Evolutionary conservation across 768 basidiomycete genomes (phyloP).

Genomic region (Pleurotus tuoliensis): DNA sequence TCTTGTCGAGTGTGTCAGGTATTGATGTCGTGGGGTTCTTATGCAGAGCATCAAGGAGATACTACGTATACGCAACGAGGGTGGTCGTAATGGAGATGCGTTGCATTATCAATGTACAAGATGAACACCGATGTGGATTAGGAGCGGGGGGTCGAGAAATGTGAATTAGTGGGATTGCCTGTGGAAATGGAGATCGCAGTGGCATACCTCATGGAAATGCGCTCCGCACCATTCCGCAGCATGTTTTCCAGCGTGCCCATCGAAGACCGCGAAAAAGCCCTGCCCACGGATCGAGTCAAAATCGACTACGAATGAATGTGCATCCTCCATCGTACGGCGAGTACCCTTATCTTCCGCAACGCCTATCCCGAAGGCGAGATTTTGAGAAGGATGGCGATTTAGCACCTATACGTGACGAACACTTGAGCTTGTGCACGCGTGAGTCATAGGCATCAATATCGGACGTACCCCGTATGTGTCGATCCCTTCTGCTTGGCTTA

Average conservation of each 20-base stretch:
- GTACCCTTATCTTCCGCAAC: slow-evolving; percentile 84
- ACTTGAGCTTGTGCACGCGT: slow-evolving; percentile 1
- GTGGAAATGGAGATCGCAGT: background rate
- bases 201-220: slow-evolving; percentile 83
- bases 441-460: background rate
- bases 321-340: slow-evolving; percentile 94
- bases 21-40: slow-evolving; percentile 54
- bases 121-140: too few relatives aligned
- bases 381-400: slow-evolving; percentile 70
- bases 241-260: slow-evolving; percentile 97
- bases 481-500: slow-evolving; percentile 64
- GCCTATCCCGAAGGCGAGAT: slow-evolving; percentile 66
- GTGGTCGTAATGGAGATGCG: too few relatives aligned
- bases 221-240: slow-evolving; percentile 98
- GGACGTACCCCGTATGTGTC: slow-evolving; percentile 73
- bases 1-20: slow-evolving; percentile 87
- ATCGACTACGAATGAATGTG: slow-evolving; percentile 94
- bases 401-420: slow-evolving; percentile 43
- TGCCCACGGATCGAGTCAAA: slow-evolving; percentile 90
- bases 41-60: slow-evolving; percentile 66
- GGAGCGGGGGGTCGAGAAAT: too few relatives aligned
- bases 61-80: slow-evolving; percentile 19
- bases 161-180: too few relatives aligned
- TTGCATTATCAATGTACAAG: too few relatives aligned
- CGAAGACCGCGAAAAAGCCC: slow-evolving; percentile 97